Evolutionary conservation across 768 basidiomycete species (phyloP), one percentile per base, ranked within the genome.

Genomic region (Kwoniella dejecticola): DNA sequence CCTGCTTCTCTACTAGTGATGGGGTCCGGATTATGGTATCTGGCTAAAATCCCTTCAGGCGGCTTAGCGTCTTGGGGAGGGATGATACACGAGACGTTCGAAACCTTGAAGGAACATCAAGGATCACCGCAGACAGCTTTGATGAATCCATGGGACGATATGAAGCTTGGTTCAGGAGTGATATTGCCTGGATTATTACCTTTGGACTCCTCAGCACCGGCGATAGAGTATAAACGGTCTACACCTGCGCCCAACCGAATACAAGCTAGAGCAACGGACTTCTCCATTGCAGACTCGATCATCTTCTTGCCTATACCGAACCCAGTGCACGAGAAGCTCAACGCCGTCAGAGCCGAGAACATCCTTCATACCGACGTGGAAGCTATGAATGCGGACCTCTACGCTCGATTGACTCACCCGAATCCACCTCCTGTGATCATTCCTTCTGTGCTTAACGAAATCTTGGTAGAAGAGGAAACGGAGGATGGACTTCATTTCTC

Each of bases 21-120:
- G 15, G 92, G 92, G 10, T 87, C 89, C 13, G 92, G 92, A 0
- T 81, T 95, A 36, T 94, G 92, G 92, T 91, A 91, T 76, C 83
- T 96, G 44, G 86, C 90, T 23, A 87, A 93, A 76, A 81, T 86
- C 0, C 81, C 81, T 17, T 89, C 89, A 0, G 89, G 90, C 23
- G 90, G 90, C 3, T 81, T 93, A 40, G 80, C 87, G 29, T 82
- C 86, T 1, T 96, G 91, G 90, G 88, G 89, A 69, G 81, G 82
- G 24, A 88, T 84, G 67, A 86, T 90, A 63, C 88, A 91, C 68
- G 70, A 79, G 7, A 82, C 86, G n/a, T 83, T 94, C 29, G 79
- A 81, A 41, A 69, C 81, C 12, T 80, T 79, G 48, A 67, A 72
- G 26, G 45, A 53, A 19, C 52, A 66, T 38, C 77, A 78, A 62